These are phyloP conservation scores for Alternaria triticimaculans DNA, from an alignment of 2,329 filamentous ascomycete species.

Conservation along the genomic window DNA sequence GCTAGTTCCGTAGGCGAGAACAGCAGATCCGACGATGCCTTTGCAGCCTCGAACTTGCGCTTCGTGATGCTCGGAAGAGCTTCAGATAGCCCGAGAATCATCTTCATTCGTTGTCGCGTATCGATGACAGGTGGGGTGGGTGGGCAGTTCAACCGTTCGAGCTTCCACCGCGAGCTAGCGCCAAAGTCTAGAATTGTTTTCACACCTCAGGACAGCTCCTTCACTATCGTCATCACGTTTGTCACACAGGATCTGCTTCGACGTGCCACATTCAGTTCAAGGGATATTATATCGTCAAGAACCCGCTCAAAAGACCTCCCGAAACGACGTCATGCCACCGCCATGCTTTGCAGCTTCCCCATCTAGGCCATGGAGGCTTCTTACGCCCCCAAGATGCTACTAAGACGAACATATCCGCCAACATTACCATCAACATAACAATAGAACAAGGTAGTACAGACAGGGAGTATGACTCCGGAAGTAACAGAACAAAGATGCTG, in stretches of 20 bases:
- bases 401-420: neutral
- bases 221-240: neutral
- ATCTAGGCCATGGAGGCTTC: slow-evolving; percentile 12
- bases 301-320: neutral
- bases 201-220: neutral
- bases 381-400: slow-evolving; percentile 4
- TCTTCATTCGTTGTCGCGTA: slow-evolving; percentile 17
- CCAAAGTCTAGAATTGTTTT: slow-evolving; percentile 5
- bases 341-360: slow-evolving; percentile 11
- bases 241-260: neutral
- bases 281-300: neutral
- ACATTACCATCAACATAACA: slow-evolving; percentile 1
- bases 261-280: neutral
- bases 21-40: slow-evolving; percentile 41
- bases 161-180: slow-evolving; percentile 7
- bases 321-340: neutral
- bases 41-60: slow-evolving; percentile 47
- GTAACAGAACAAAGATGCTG: neutral
- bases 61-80: slow-evolving; percentile 47
- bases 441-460: slow-evolving; percentile 6
- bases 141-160: neutral
- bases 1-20: slow-evolving; percentile 51
- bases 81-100: slow-evolving; percentile 44
- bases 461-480: slow-evolving; percentile 1
- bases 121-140: neutral